Percentiles rank a stretch among this genome's conserved stretches.
These are phyloP conservation scores for Takakia lepidozioides DNA, from an alignment of 225 moss, liverwort and hornwort genomes.

Conservation along the genomic window DNA sequence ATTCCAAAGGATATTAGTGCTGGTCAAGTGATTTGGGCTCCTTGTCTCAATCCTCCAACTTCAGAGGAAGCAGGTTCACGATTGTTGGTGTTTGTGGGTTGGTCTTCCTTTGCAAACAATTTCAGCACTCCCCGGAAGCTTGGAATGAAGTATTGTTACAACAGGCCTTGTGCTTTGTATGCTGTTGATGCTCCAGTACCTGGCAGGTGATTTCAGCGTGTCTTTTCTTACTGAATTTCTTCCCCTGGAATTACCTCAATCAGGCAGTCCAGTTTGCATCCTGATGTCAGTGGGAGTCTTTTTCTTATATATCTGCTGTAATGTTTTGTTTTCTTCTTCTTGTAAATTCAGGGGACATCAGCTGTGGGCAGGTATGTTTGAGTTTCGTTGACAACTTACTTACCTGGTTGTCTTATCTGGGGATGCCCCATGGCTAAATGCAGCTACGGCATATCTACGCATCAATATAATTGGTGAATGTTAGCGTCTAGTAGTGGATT, in stretches of 20 bases:
- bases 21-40: constrained; percentile 98
- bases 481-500: neutral
- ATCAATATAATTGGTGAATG: neutral
- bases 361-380: too few species aligned
- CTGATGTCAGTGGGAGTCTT: too few species aligned
- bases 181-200: constrained; percentile 51
- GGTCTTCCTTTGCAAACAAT: constrained; percentile 77
- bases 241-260: too few species aligned
- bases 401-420: neutral
- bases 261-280: too few species aligned
- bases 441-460: too few species aligned
- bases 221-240: too few species aligned
- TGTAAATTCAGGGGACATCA: too few species aligned
- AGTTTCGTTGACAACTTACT: constrained; percentile 10
- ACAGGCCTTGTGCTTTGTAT: constrained; percentile 90
- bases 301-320: too few species aligned
- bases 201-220: constrained; percentile 50
- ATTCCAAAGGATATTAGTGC: constrained; percentile 78
- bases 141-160: constrained; percentile 96
- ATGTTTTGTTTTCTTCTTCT: too few species aligned
- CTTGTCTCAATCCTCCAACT: constrained; percentile 22
- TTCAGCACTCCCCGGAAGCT: constrained; percentile 87
- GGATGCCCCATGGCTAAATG: too few species aligned
- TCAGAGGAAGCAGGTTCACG: constrained; percentile 31
- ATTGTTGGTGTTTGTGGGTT: constrained; percentile 82